Evolutionary conservation across 2,329 filamentous ascomycete species (phyloP).

Genomic region (Fonsecaea pedrosoi): DNA sequence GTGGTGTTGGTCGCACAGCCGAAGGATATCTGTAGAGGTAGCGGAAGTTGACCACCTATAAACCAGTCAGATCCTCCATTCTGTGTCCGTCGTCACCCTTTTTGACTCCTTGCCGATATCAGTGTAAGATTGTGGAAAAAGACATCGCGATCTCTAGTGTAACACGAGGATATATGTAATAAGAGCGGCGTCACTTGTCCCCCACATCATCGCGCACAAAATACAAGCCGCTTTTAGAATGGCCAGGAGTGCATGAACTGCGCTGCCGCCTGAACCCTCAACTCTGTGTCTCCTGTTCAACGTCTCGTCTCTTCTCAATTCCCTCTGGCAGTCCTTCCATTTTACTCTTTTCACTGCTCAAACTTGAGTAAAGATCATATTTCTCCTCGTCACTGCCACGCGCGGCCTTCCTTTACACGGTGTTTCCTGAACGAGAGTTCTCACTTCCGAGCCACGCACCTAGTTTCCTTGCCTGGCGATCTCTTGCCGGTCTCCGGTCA

Average conservation of each 20-base stretch:
- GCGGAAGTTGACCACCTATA: too few species aligned
- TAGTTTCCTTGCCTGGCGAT: background rate
- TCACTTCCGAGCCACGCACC: background rate
- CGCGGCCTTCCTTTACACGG: background rate
- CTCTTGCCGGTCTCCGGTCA: background rate
- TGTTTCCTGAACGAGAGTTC: background rate
- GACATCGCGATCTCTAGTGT: background rate
- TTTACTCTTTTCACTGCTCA: background rate
- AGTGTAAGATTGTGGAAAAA: background rate
- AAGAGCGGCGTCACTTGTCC: background rate
- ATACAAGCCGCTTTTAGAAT: background rate
- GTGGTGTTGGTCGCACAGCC: too few species aligned
- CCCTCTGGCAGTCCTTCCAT: background rate
- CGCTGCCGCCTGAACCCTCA: background rate
- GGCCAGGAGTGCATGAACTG: background rate
- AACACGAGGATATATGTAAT: background rate
- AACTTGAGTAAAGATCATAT: background rate
- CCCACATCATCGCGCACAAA: background rate
- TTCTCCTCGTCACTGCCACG: slow-evolving; percentile 1
- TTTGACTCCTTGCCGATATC: too few species aligned
- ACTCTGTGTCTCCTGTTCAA: background rate
- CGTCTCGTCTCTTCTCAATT: background rate
- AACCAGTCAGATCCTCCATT: too few species aligned
- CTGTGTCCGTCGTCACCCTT: too few species aligned
- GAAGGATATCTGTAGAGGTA: too few species aligned